Percentiles rank a stretch among this genome's conserved stretches.
These are phyloP conservation scores for Leishmania guyanensis DNA, from an alignment of 208 protist genomes.

Conservation along the genomic window DNA sequence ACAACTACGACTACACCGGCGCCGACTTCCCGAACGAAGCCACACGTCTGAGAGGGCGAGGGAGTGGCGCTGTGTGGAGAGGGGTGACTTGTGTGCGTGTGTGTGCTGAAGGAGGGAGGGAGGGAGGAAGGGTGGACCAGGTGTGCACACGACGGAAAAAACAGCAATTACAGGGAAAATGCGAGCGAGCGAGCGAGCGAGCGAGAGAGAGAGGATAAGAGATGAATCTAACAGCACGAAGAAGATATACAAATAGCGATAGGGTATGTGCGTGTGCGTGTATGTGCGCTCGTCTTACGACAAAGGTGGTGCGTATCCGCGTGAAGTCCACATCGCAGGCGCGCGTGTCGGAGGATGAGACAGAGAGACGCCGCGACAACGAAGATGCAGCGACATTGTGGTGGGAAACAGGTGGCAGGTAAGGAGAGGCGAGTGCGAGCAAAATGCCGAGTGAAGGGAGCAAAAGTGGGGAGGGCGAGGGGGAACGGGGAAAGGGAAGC, in stretches of 20 bases:
- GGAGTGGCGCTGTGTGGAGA: background rate
- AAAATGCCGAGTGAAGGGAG: background rate
- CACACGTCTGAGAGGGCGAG: background rate
- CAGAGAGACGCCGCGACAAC: background rate
- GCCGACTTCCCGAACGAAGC: background rate
- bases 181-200: background rate
- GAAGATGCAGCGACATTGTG: background rate
- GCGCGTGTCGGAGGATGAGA: background rate
- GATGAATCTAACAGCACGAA: background rate
- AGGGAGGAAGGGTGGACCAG: background rate
- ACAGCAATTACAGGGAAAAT: too few species aligned
- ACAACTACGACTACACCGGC: background rate
- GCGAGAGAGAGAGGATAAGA: background rate
- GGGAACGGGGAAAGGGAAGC: background rate
- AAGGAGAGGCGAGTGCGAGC: constrained; percentile 2
- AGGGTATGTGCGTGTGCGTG: background rate
- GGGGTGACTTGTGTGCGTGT: background rate
- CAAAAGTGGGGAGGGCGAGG: too few species aligned
- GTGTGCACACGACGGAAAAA: background rate
- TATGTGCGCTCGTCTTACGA: background rate
- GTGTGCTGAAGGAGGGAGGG: background rate
- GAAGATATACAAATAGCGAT: background rate
- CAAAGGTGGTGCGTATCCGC: background rate
- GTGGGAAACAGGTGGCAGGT: background rate
- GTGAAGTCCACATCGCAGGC: background rate